Conservation (phyloP, 345 rosid genomes). For the Aquilaria malaccensis region DNA sequence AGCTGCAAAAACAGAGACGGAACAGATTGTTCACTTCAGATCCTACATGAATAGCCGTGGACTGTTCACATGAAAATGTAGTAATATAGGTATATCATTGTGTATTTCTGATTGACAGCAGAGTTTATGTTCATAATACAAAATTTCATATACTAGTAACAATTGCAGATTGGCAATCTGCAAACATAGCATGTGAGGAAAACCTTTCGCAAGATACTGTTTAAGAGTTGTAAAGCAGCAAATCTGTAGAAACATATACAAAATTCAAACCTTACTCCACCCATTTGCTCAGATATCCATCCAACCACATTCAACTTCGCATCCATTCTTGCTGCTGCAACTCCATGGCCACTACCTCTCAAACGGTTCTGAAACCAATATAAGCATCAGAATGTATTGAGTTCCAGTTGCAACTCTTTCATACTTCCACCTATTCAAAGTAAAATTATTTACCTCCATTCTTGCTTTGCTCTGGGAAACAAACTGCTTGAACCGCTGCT, state of each 20-base stretch:
- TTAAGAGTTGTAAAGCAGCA: neutral
- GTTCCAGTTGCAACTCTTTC: constrained; percentile 2
- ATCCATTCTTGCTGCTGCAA: constrained; percentile 91
- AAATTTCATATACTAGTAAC: too few relatives aligned
- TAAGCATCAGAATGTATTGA: constrained; percentile 7
- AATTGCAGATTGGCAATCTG: too few relatives aligned
- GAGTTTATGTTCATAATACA: too few relatives aligned
- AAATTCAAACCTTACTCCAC: constrained; percentile 76
- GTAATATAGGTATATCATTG: too few relatives aligned
- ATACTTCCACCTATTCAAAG: constrained; percentile 9
- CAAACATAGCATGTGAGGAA: too few relatives aligned
- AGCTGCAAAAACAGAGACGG: constrained; percentile 34
- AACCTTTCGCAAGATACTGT: too few relatives aligned
- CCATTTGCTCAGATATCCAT: constrained; percentile 98
- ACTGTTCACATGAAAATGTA: too few relatives aligned
- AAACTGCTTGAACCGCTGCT: constrained; percentile 94
- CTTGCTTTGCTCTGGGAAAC: constrained; percentile 95
- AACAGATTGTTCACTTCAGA: too few relatives aligned
- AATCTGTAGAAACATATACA: neutral
- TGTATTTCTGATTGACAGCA: too few relatives aligned
- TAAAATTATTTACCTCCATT: constrained; percentile 67
- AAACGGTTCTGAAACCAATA: constrained; percentile 57
- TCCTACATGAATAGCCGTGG: too few relatives aligned
- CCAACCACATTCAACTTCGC: constrained; percentile 87
- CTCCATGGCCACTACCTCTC: constrained; percentile 90